These are phyloP conservation scores for Podaxis rugospora DNA, from an alignment of 768 basidiomycete species.

Conservation along the genomic window DNA sequence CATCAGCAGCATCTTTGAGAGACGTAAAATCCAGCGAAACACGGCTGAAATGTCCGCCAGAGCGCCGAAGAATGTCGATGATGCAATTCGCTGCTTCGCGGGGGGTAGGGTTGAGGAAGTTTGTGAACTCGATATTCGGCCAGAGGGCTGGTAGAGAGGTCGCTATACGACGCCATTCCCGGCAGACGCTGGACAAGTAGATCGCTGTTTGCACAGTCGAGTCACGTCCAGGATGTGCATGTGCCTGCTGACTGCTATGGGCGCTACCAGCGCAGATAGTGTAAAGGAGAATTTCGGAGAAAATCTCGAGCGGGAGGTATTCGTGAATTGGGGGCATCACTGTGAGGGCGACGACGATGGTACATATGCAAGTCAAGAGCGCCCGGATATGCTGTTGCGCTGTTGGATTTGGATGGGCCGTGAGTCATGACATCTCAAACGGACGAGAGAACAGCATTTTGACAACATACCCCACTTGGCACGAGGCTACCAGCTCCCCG, in stretches of 20 bases:
- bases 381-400: background rate
- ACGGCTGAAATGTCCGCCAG: background rate
- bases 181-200: constrained; percentile 1
- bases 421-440: constrained; percentile 5
- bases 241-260: background rate
- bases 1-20: background rate
- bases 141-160: background rate
- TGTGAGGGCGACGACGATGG: background rate
- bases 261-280: background rate
- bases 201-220: background rate
- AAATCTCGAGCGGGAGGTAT: background rate
- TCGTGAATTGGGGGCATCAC: background rate
- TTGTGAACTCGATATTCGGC: background rate
- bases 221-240: background rate
- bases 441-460: background rate
- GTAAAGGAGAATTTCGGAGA: background rate
- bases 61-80: background rate
- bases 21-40: background rate
- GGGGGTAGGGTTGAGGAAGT: background rate
- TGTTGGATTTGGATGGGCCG: background rate
- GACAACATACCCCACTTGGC: background rate
- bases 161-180: constrained; percentile 1
- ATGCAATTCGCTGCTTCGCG: background rate
- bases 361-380: background rate
- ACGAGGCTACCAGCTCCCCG: background rate